phyloP scores from a whole-genome alignment of 768 basidiomycete genomes.

The Leccinum barrowsii region DNA sequence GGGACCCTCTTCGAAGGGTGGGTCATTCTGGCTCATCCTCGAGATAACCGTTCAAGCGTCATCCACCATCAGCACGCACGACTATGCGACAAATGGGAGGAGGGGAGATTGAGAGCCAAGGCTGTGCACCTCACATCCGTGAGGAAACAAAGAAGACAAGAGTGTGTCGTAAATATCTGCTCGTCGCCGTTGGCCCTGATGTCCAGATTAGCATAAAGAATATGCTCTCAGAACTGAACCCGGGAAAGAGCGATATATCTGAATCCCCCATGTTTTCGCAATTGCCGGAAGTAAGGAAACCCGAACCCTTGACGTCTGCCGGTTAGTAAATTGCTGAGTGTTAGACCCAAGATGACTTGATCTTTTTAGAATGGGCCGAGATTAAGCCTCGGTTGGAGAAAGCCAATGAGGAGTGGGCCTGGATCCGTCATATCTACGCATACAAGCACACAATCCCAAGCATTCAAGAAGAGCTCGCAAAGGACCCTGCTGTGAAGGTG shows the following conservation, averaged over 20 bases:
- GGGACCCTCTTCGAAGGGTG: neutral
- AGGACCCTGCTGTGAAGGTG: neutral
- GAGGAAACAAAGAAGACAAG: conserved; percentile 2
- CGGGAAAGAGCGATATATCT: neutral
- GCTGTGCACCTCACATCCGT: neutral
- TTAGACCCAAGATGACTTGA: neutral
- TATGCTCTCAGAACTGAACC: neutral
- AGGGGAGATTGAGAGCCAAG: neutral
- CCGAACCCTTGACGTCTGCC: neutral
- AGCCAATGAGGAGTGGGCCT: neutral
- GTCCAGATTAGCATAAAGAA: neutral
- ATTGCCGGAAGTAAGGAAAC: conserved; percentile 8
- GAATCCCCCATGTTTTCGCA: neutral
- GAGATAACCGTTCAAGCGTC: neutral
- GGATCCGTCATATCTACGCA: neutral
- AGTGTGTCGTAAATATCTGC: neutral
- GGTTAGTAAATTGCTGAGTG: conserved; percentile 4
- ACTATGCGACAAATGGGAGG: neutral
- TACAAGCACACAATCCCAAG: too few relatives aligned
- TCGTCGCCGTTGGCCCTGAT: neutral
- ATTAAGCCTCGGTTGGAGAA: conserved; percentile 1
- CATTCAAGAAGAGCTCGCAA: too few relatives aligned
- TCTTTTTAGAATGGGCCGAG: conserved; percentile 2
- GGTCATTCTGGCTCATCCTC: neutral
- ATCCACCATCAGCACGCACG: conserved; percentile 4